Conservation (phyloP, 345 rosid species). For the Barbarea vulgaris region DNA sequence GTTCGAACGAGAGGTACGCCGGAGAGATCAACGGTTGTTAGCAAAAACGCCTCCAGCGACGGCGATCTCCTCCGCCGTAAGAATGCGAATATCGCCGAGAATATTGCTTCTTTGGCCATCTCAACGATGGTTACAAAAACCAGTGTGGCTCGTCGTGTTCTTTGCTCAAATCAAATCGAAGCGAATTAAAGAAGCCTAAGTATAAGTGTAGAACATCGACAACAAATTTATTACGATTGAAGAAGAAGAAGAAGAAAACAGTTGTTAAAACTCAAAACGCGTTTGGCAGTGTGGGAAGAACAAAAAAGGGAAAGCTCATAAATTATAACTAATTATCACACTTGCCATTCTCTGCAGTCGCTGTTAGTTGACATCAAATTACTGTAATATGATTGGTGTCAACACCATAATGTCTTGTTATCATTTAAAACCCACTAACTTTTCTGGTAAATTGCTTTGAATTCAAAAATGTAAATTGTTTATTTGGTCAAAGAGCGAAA, state of each 20-base stretch:
- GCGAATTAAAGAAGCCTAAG: not conserved
- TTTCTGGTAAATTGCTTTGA: not conserved
- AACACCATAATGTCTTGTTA: not conserved
- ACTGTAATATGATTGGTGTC: not conserved
- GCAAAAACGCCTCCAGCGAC: constrained; percentile 67
- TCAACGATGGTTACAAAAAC: not conserved
- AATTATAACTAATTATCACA: not conserved
- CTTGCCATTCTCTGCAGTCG: not conserved
- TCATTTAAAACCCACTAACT: not conserved
- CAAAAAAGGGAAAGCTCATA: not conserved
- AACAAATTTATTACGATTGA: not conserved
- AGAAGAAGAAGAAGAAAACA: not conserved
- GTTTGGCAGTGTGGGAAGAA: constrained; percentile 10
- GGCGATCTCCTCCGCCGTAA: constrained; percentile 64
- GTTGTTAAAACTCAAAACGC: constrained; percentile 15
- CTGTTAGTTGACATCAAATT: not conserved
- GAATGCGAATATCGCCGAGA: constrained; percentile 74
- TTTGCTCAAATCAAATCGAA: not conserved
- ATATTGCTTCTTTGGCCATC: constrained; percentile 78
- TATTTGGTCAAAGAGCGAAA: constrained; percentile 33
- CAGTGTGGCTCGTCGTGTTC: not conserved
- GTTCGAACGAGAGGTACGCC: constrained; percentile 58
- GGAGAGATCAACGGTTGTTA: constrained; percentile 61
- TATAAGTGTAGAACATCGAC: not conserved
- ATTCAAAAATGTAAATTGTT: constrained; percentile 28